Percentiles rank a stretch among this genome's conserved stretches.
These are phyloP conservation scores for Talinum fruticosum DNA, from an alignment of 148 eudicot species.

Conservation along the genomic window DNA sequence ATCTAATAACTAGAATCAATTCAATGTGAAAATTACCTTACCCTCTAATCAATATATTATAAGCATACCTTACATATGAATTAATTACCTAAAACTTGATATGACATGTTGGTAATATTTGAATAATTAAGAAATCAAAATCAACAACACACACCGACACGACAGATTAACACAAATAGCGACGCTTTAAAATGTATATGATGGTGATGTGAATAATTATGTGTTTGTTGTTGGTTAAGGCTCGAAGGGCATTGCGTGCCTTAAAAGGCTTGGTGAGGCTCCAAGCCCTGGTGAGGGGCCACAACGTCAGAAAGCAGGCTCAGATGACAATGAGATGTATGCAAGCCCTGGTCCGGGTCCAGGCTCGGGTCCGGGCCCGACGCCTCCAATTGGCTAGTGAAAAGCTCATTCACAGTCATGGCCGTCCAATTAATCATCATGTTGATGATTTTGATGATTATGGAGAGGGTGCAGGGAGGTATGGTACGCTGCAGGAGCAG, in stretches of 20 bases:
- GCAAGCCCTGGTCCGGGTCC: constrained; percentile 94
- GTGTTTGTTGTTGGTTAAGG: constrained; percentile 34
- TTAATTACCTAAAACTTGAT: background rate
- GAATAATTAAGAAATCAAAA: background rate
- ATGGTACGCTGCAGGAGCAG: constrained; percentile 11
- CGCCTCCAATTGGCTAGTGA: constrained; percentile 48
- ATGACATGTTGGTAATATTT: background rate
- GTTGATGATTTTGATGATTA: background rate
- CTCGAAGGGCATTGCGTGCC: constrained; percentile 90
- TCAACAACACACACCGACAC: background rate
- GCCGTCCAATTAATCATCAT: background rate
- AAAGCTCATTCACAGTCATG: constrained; percentile 12
- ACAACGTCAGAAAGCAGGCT: constrained; percentile 88
- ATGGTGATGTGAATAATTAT: background rate
- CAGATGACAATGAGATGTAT: constrained; percentile 98
- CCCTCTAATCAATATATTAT: no score
- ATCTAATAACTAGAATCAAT: no score
- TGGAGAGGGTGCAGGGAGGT: constrained; percentile 1
- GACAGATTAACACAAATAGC: background rate
- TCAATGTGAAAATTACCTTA: no score
- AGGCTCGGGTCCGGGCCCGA: constrained; percentile 77
- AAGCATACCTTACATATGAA: background rate
- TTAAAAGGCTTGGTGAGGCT: constrained; percentile 90
- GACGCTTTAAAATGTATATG: background rate
- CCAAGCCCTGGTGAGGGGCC: constrained; percentile 96